Conservation (phyloP, 2,329 filamentous ascomycete species). For the Arthrobotrys iridis region DNA sequence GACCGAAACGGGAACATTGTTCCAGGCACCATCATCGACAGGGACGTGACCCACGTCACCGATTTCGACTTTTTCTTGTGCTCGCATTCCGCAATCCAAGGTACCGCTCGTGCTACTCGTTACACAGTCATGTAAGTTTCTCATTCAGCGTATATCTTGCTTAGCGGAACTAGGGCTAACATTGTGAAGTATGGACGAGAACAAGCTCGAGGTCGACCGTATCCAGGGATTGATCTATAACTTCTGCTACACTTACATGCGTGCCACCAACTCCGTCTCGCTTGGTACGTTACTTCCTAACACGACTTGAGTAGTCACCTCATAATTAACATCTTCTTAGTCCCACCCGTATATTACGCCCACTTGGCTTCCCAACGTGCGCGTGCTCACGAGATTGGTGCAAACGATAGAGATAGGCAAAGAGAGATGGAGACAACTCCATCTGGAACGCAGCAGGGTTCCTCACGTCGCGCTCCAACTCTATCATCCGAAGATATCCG, state of each 20-base stretch:
- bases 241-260: conserved; percentile 90
- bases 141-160: background rate
- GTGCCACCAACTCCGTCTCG: conserved; percentile 92
- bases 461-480: background rate
- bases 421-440: conserved; percentile 28
- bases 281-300: conserved; percentile 64
- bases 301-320: background rate
- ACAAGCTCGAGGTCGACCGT: conserved; percentile 72
- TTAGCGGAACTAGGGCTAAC: background rate
- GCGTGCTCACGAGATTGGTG: conserved; percentile 72
- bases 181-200: conserved; percentile 72
- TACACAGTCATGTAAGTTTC: conserved; percentile 78
- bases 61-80: conserved; percentile 87
- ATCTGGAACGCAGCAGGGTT: conserved; percentile 17
- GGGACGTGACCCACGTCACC: conserved; percentile 87
- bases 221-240: conserved; percentile 92
- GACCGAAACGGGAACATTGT: conserved; percentile 84
- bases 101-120: conserved; percentile 89
- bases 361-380: conserved; percentile 87
- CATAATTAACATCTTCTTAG: conserved; percentile 55
- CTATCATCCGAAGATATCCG: conserved; percentile 28
- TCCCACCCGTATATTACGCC: conserved; percentile 93
- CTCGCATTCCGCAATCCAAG: conserved; percentile 84
- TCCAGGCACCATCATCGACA: conserved; percentile 87
- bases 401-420: conserved; percentile 59